Percentiles rank a stretch among this genome's conserved stretches.
Conservation (phyloP, 2,329 filamentous ascomycete species). For the Exophiala mesophila region DNA sequence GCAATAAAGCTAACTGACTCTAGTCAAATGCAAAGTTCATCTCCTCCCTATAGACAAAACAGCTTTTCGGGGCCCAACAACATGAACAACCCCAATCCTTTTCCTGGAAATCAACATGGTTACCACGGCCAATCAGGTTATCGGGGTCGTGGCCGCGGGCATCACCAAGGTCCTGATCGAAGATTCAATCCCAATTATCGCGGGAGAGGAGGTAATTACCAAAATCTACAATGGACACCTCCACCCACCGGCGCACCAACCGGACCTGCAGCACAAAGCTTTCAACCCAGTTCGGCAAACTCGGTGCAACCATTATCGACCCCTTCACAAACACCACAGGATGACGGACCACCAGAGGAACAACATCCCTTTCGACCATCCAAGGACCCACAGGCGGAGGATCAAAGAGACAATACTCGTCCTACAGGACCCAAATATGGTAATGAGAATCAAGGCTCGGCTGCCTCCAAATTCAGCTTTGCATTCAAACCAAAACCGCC, state of each 20-base stretch:
- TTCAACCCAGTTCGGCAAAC: conserved; percentile 36
- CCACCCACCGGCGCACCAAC: conserved; percentile 49
- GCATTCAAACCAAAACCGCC: conserved; percentile 77
- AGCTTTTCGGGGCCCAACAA: conserved; percentile 51
- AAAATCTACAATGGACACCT: conserved; percentile 68
- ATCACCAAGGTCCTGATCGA: conserved; percentile 29
- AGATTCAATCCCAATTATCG: conserved; percentile 32
- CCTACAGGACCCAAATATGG: conserved; percentile 51
- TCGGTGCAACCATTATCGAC: conserved; percentile 32
- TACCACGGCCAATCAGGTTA: conserved; percentile 50
- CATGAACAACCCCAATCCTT: conserved; percentile 47
- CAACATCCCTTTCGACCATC: conserved; percentile 58
- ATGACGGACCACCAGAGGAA: conserved; percentile 41
- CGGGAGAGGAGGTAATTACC: conserved; percentile 56
- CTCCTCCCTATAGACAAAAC: conserved; percentile 56
- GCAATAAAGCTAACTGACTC: too few relatives aligned
- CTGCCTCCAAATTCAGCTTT: conserved; percentile 77
- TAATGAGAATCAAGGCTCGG: conserved; percentile 49
- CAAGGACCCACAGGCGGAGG: conserved; percentile 62
- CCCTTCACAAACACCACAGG: conserved; percentile 31
- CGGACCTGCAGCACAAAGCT: conserved; percentile 29
- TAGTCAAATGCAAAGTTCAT: conserved; percentile 53
- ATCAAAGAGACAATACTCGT: conserved; percentile 53
- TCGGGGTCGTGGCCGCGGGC: conserved; percentile 53
- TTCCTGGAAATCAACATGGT: conserved; percentile 52